Base-by-base conservation (phyloP, 768 basidiomycete species). In the Panus rudis region DNA sequence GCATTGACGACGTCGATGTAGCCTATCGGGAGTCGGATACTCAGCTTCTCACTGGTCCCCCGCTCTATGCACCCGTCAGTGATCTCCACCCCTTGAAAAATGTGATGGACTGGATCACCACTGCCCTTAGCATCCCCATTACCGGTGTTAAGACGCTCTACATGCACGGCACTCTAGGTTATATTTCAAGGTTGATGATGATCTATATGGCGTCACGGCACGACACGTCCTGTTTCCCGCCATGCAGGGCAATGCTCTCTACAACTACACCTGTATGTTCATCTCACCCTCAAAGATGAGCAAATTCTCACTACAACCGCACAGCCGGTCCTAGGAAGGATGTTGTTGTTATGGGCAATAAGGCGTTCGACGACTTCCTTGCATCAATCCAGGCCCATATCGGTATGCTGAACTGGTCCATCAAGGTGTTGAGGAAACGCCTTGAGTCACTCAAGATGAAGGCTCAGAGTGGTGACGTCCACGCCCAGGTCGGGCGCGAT, bases 51-150 rank as follows among this genome's bases (percentile, higher is more conserved):
- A 19, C 14, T 43, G 50, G 56, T 31, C 56, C 56, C 22, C 22
- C 11, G 3, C 49, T 57, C 11, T 56, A 27, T 41, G 42, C 43
- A 3, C 55, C 55, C 12, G 55, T 51, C 53, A 25, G 27, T 22
- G 37, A 49, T 33, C 22, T 47, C 16, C 38, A 66, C 48, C 48
- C 61, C 33, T 57, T 64, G 40, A 62, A 61, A 52, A 39, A 47
- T 37, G 52, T 66, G 38, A 62, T 67, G 44, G 56, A 67, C 47
- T 39, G 34, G 11, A 30, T 70, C 26, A 58, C 68, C 12, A 57
- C 61, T 41, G 46, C 63, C 1, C 69, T 68, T 41, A 50, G 68
- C 46, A 54, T 69, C 23, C 63, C 57, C 7, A 68, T 69, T 38
- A 60, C 69, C 42, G 56, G 66, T 37, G 24, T 38, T 37, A 56